Base-by-base conservation (phyloP, 2,329 filamentous ascomycete genomes). In the Stachybotrys chartarum region DNA sequence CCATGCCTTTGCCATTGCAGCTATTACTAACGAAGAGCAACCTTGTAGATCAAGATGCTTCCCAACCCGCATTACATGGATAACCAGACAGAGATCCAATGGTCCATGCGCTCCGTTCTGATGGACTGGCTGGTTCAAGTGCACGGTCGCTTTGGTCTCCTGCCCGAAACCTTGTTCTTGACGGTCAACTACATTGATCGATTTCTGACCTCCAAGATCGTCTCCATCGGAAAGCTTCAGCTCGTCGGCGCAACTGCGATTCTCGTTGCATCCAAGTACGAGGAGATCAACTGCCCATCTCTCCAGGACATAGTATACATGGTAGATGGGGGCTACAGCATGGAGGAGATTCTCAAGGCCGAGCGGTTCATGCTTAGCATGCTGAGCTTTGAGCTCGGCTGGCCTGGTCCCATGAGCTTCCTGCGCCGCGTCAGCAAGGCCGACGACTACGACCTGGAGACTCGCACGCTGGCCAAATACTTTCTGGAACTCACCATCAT, bases 341-440 rank as follows among this genome's bases (percentile, higher is more conserved):
- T 83, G 16, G 92, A 97, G 56, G 94, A 97, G 75, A 93, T 99
- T 56, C 82, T 97, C 61, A 97, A 97, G 76, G 94, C 94, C 0
- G 94, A 99, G 74, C 87, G 92, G 12, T 97, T 96, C 77, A 99
- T 99, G 92, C 83, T 99, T 53, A 95, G 85, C 72, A 96, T 97
- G 87, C 84, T 99, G 54, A 83, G 91, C 64, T 99, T 96, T 68
- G 91, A 97, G 73, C 83, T 99, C 54, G 94, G 94, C 53, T 97
- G 91, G 88, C 94, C 94, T n/a, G 94, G 94, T 48, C 94, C 94
- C 1, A 97, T 99, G 93, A 97, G 91, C 76, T 99, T 99, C 74
- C 80, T 99, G 58, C 85, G 94, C 58, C 86, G 93, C 55, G 94
- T 97, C 72, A 97, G 93, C 85, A 97, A 97, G 77, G 94, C 94